Percentiles rank a stretch among this genome's conserved stretches.
Conservation (phyloP, 2,329 filamentous ascomycete genomes). For the Stenocarpella maydis region DNA sequence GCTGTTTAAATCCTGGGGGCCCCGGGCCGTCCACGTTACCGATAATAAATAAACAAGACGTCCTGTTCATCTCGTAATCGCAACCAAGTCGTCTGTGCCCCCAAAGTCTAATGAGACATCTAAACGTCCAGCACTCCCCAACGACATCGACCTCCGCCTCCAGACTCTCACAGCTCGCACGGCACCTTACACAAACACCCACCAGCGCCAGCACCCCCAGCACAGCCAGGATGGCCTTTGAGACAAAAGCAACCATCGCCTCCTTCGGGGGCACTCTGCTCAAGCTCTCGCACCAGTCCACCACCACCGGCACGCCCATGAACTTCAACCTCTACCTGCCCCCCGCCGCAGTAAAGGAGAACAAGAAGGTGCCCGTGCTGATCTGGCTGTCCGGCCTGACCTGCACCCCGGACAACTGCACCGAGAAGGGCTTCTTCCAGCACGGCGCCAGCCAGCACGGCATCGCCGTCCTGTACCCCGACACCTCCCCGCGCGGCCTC, state of each 20-base stretch:
- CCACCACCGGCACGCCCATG: constrained; percentile 86
- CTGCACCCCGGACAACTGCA: constrained; percentile 88
- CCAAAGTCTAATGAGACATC: constrained; percentile 25
- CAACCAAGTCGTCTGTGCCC: not conserved
- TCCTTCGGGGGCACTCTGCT: constrained; percentile 94
- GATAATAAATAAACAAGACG: not conserved
- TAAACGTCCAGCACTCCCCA: constrained; percentile 25
- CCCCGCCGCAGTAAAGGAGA: constrained; percentile 63
- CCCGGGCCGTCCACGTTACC: constrained; percentile 18
- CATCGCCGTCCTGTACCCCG: constrained; percentile 93
- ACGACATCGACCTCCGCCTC: constrained; percentile 13
- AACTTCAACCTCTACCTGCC: constrained; percentile 92
- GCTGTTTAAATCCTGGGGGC: not conserved
- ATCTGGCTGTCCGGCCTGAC: constrained; percentile 95
- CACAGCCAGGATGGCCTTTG: constrained; percentile 75
- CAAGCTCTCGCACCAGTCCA: constrained; percentile 88
- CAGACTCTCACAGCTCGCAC: constrained; percentile 33
- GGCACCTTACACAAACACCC: constrained; percentile 26
- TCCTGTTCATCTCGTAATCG: constrained; percentile 7
- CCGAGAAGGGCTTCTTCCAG: constrained; percentile 91
- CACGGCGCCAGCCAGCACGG: constrained; percentile 79
- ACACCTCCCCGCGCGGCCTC: constrained; percentile 90
- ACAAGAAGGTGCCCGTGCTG: constrained; percentile 79
- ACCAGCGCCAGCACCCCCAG: not conserved
- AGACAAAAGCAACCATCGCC: constrained; percentile 87